Percentiles rank a stretch among this genome's conserved stretches.
Conservation (phyloP, 169 alveolate genomes). For the Cyclospora cayetanensis region DNA sequence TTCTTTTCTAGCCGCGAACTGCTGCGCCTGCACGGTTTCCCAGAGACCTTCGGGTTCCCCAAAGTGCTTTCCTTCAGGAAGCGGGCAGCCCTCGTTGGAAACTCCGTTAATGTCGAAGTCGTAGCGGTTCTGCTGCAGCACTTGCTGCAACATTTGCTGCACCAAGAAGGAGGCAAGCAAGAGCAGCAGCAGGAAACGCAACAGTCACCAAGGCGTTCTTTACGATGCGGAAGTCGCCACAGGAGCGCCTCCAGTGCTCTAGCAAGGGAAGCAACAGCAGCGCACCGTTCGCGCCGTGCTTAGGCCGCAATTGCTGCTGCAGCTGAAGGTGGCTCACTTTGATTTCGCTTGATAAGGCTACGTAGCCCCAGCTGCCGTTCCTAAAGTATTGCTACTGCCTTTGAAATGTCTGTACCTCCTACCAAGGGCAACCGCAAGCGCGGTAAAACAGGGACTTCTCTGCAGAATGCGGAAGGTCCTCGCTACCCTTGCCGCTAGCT, state of each 20-base stretch:
- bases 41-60: conserved; percentile 77
- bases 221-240: background rate
- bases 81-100: conserved; percentile 78
- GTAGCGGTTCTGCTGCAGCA: conserved; percentile 78
- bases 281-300: too few species aligned
- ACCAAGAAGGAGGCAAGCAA: too few species aligned
- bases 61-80: conserved; percentile 68
- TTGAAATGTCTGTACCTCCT: too few species aligned
- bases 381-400: too few species aligned
- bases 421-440: too few species aligned
- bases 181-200: background rate
- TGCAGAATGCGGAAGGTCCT: too few species aligned
- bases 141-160: conserved; percentile 61
- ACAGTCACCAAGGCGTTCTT: too few species aligned
- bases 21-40: conserved; percentile 79
- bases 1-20: conserved; percentile 81
- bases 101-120: conserved; percentile 80
- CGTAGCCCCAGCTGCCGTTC: too few species aligned
- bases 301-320: background rate
- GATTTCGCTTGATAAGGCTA: too few species aligned
- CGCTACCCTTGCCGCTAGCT: too few species aligned
- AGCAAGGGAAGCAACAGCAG: background rate
- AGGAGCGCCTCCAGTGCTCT: background rate
- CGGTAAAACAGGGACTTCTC: too few species aligned
- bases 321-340: too few species aligned